Percentiles rank a stretch among this genome's conserved stretches.
phyloP scores from a whole-genome alignment of 352 stramenopile genomes.

The Bremia lactucae region DNA sequence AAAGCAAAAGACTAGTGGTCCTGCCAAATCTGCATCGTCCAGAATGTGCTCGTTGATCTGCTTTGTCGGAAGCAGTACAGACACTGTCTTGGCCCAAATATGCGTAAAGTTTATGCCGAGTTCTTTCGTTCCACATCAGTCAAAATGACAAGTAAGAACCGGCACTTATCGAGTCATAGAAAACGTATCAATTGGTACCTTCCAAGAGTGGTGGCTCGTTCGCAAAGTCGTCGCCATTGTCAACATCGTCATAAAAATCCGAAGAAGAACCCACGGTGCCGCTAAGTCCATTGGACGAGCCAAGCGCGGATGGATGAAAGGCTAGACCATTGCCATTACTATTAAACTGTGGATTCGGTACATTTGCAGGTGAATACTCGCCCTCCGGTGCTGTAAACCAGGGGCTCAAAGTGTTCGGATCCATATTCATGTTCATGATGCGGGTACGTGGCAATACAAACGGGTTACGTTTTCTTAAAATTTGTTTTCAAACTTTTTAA shows the following conservation, averaged over 20 bases:
- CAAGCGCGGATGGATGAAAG: conserved; percentile 16
- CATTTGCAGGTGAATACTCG: conserved; percentile 30
- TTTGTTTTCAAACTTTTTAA: too few species aligned
- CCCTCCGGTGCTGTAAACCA: conserved; percentile 54
- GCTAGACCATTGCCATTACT: conserved; percentile 8
- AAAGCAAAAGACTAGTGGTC: conserved; percentile 91
- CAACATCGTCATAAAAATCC: conserved; percentile 20
- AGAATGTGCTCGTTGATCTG: conserved; percentile 85
- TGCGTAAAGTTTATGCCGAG: conserved; percentile 96
- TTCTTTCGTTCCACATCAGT: conserved; percentile 41
- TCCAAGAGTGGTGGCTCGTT: conserved; percentile 96
- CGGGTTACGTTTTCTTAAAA: too few species aligned
- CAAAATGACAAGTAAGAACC: conserved; percentile 2
- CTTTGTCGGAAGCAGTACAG: conserved; percentile 90
- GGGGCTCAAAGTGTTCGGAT: conserved; percentile 49
- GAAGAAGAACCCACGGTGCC: conserved; percentile 14
- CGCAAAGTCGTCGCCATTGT: conserved; percentile 84
- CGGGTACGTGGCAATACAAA: conserved; percentile 6
- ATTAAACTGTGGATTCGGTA: conserved; percentile 11
- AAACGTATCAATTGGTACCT: conserved; percentile 25
- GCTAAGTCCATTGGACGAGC: conserved; percentile 15
- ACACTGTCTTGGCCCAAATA: conserved; percentile 94
- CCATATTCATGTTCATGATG: conserved; percentile 72
- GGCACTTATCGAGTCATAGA: conserved; percentile 1
- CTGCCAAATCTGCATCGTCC: conserved; percentile 89